Base-by-base conservation (phyloP, 2,329 filamentous ascomycete genomes). In the Stromatinia cepivora region DNA sequence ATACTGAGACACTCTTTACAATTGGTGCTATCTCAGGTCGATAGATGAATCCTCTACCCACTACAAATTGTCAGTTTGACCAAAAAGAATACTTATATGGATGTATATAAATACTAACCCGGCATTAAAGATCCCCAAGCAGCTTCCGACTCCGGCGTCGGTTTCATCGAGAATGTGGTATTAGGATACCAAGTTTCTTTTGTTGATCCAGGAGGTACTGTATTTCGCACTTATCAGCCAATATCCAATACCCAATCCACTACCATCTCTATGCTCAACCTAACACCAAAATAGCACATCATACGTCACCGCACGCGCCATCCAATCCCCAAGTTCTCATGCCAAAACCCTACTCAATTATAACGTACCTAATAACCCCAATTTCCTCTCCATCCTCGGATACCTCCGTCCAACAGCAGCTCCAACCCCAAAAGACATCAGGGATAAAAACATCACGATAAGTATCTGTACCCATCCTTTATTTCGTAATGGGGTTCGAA, bases 181-280 rank as follows among this genome's bases (percentile, higher is more conserved):
- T 70, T 68, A 25, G 53, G 64, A 54, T 70, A 56, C 69, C 69
- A 70, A 36, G 57, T 68, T 34, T 68, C 54, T n/a, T 52, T 66
- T 1, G n/a, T 45, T 13, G 65, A 56, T 45, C 68, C 68, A 9
- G 39, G 59, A 17, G 68, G 63, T 25, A 31, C 68, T 70, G 39
- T 25, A 39, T 8, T 6, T 25, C 17, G 13, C 39, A 15, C 25
- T 22, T n/a, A 52, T 64, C 46, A 64, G 61, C 34, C 48, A 25
- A 39, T 28, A 13, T 22, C 9, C 15, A 52, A 8, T 13, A 11
- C 31, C 7, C 22, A 3, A n/a, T 10, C 4, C 17, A 20, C 15
- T 31, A 4, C 1, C 7, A 3, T n/a, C 13, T 42, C 9, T 34
- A 52, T 8, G 1, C 10, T n/a, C 4, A 28, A 52, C 5, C 13